Percentiles rank a stretch among this genome's conserved stretches.
Conservation (phyloP, 2,329 filamentous ascomycete genomes). For the Hypoxylon sp. region DNA sequence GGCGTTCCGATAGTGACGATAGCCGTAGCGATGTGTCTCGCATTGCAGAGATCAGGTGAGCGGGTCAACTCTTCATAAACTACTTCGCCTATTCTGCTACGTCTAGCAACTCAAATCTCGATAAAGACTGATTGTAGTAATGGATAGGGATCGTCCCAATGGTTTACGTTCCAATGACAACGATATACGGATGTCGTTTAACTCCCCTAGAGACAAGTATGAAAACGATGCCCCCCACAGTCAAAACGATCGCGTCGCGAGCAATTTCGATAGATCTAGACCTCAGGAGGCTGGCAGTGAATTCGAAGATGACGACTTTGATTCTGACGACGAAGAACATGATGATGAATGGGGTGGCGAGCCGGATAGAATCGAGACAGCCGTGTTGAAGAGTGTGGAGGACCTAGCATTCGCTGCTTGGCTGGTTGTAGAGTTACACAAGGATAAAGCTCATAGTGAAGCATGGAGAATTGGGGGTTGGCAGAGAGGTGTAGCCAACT, state of each 20-base stretch:
- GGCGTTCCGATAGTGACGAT: conserved; percentile 3
- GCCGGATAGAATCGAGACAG: conserved; percentile 28
- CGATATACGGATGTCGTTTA: neutral
- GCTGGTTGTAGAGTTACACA: conserved; percentile 34
- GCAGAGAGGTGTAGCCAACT: conserved; percentile 30
- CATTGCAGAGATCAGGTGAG: neutral
- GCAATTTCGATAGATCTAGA: neutral
- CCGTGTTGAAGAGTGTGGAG: conserved; percentile 18
- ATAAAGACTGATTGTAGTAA: too few relatives aligned
- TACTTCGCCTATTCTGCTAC: neutral
- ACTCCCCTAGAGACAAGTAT: neutral
- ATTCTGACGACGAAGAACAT: conserved; percentile 18
- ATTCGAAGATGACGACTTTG: conserved; percentile 27
- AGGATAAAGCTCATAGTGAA: conserved; percentile 22
- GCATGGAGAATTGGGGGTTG: conserved; percentile 33
- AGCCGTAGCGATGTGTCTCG: neutral
- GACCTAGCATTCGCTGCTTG: conserved; percentile 27
- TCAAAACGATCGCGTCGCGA: neutral
- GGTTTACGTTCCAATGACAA: neutral
- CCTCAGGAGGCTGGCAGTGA: conserved; percentile 11
- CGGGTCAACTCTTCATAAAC: neutral
- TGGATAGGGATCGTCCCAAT: neutral
- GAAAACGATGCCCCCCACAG: neutral
- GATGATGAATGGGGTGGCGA: conserved; percentile 34
- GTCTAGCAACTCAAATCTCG: too few relatives aligned